phyloP scores from a whole-genome alignment of 371 early-diverging fungal genomes.

The Chytridium lagenaria region DNA sequence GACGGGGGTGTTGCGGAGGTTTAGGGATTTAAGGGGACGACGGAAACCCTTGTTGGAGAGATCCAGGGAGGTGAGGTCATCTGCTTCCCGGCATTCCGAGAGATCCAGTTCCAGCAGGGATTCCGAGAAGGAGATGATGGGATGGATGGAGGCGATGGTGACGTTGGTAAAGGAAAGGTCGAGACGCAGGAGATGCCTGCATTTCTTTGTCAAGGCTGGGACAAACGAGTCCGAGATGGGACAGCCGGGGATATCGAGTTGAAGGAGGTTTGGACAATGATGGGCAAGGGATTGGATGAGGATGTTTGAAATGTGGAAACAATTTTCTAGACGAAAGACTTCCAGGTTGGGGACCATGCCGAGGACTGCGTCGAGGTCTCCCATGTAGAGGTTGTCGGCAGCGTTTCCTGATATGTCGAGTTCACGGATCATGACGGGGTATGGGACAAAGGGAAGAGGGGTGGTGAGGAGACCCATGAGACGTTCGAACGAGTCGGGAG shows the following conservation, averaged over 20 bases:
- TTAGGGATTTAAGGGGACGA: slow-evolving; percentile 50
- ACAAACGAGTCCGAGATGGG: slow-evolving; percentile 56
- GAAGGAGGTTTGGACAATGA: slow-evolving; percentile 47
- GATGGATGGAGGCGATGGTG: slow-evolving; percentile 46
- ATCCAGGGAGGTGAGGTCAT: slow-evolving; percentile 35
- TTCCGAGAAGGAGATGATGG: slow-evolving; percentile 43
- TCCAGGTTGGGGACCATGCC: slow-evolving; percentile 40
- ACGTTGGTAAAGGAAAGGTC: slow-evolving; percentile 56
- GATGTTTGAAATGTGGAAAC: slow-evolving; percentile 57
- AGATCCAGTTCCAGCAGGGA: slow-evolving; percentile 51
- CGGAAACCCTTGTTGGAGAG: slow-evolving; percentile 30
- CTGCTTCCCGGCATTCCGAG: slow-evolving; percentile 49
- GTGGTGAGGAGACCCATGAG: slow-evolving; percentile 45
- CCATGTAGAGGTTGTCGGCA: slow-evolving; percentile 57
- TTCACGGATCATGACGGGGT: slow-evolving; percentile 46
- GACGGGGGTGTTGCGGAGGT: slow-evolving; percentile 55
- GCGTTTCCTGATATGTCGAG: slow-evolving; percentile 50
- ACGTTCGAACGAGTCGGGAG: slow-evolving; percentile 52
- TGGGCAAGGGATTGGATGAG: slow-evolving; percentile 50
- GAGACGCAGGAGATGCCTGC: slow-evolving; percentile 41
- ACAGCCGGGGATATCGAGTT: slow-evolving; percentile 57
- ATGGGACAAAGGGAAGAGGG: slow-evolving; percentile 38
- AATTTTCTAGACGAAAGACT: slow-evolving; percentile 50
- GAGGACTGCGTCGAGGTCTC: slow-evolving; percentile 53
- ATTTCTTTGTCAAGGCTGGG: slow-evolving; percentile 47